Conservation (phyloP, 2,329 filamentous ascomycete species). For the Chaetomiaceae sp. region DNA sequence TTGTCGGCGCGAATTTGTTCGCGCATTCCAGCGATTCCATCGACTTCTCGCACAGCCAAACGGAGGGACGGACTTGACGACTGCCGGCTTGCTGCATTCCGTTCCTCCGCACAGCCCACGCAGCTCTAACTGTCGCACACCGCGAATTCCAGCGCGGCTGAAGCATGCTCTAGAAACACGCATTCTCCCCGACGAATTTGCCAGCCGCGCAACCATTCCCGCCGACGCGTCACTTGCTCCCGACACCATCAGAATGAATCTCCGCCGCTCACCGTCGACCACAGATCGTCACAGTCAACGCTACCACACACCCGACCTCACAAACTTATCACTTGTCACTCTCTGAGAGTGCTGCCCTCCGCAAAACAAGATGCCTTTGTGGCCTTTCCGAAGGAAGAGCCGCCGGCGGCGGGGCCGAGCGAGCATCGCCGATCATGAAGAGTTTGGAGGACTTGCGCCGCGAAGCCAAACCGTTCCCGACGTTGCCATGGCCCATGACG, state of each 20-base stretch:
- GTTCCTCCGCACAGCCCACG: background rate
- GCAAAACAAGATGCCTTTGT: slow-evolving; percentile 63
- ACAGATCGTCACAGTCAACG: slow-evolving; percentile 8
- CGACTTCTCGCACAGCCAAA: background rate
- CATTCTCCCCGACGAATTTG: slow-evolving; percentile 8
- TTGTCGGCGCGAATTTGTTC: background rate
- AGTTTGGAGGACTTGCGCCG: slow-evolving; percentile 31
- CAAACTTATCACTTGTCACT: background rate
- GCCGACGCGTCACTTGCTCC: slow-evolving; percentile 13
- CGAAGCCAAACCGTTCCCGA: slow-evolving; percentile 35
- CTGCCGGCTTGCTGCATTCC: slow-evolving; percentile 5
- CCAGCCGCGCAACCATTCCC: slow-evolving; percentile 14
- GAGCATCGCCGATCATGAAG: slow-evolving; percentile 51
- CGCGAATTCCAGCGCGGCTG: background rate
- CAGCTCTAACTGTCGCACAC: background rate
- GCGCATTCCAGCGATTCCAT: slow-evolving; percentile 7
- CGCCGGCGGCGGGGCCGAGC: slow-evolving; percentile 57
- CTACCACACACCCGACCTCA: background rate
- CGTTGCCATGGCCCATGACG: slow-evolving; percentile 17
- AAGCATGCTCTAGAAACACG: slow-evolving; percentile 23
- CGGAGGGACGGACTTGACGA: background rate
- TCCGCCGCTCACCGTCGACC: slow-evolving; percentile 12
- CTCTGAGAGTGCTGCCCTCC: background rate
- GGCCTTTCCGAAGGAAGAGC: slow-evolving; percentile 75
- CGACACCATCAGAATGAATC: slow-evolving; percentile 24